These are phyloP conservation scores for Umbelopsis sp. DNA, from an alignment of 371 early-diverging fungal species.

Conservation along the genomic window DNA sequence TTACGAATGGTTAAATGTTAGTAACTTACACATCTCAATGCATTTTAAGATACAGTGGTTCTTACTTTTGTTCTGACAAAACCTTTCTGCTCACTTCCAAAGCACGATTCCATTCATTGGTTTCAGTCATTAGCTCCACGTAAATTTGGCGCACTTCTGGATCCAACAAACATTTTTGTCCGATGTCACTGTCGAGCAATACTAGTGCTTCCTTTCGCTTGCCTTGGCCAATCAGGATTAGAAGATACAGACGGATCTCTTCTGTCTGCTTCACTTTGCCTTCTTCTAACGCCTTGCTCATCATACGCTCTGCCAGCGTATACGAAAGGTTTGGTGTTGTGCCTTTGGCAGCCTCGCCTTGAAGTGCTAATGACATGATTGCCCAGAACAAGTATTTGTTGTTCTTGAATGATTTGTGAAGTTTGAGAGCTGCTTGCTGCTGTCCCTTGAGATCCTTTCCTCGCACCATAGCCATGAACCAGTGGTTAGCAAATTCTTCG, in stretches of 20 bases:
- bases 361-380: constrained; percentile 75
- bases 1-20: background rate
- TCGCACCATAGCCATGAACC: constrained; percentile 88
- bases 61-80: constrained; percentile 49
- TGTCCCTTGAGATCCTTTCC: constrained; percentile 72
- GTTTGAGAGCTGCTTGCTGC: constrained; percentile 81
- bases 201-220: constrained; percentile 63
- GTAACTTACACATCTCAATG: background rate
- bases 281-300: constrained; percentile 79
- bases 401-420: constrained; percentile 80
- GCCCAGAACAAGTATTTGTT: constrained; percentile 89
- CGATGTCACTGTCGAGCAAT: constrained; percentile 63
- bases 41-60: no score
- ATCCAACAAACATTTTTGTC: constrained; percentile 60
- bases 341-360: constrained; percentile 45
- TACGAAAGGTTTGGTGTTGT: constrained; percentile 57
- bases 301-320: constrained; percentile 85
- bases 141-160: constrained; percentile 71
- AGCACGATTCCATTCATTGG: constrained; percentile 50
- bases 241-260: constrained; percentile 73
- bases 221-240: constrained; percentile 69
- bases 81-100: constrained; percentile 40
- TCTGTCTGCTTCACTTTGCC: constrained; percentile 52
- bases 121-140: constrained; percentile 54
- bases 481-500: constrained; percentile 76